Conservation (phyloP, 768 basidiomycete genomes). For the Omphalotus guepiniiformis region DNA sequence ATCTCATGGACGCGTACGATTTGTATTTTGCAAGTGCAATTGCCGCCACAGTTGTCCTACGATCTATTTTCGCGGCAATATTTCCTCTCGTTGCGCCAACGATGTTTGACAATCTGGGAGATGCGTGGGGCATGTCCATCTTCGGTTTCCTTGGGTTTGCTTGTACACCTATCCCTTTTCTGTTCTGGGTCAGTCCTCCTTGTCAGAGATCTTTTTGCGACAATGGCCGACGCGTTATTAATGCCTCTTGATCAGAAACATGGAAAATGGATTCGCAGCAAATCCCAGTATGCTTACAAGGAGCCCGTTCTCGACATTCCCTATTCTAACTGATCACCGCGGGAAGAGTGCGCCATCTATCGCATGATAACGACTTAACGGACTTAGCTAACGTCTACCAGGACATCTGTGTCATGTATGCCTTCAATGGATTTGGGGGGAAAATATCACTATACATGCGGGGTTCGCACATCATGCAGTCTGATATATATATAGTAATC, state of each 20-base stretch:
- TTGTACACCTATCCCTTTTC: conserved; percentile 52
- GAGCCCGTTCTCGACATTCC: too few relatives aligned
- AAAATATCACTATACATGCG: too few relatives aligned
- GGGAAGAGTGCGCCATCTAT: too few relatives aligned
- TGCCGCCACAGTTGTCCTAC: conserved; percentile 63
- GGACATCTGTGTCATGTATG: too few relatives aligned
- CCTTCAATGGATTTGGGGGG: too few relatives aligned
- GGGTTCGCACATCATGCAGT: too few relatives aligned
- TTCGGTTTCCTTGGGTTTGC: conserved; percentile 47
- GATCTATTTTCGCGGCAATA: conserved; percentile 56
- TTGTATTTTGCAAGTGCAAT: conserved; percentile 66
- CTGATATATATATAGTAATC: too few relatives aligned
- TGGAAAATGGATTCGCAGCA: conserved; percentile 38
- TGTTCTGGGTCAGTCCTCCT: conserved; percentile 45
- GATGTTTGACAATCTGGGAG: conserved; percentile 50
- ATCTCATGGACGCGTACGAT: conserved; percentile 69
- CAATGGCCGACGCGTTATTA: neutral
- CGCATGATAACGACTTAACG: too few relatives aligned
- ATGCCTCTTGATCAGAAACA: conserved; percentile 36
- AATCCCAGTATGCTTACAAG: conserved; percentile 37
- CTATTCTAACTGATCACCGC: too few relatives aligned
- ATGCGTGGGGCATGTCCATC: conserved; percentile 50
- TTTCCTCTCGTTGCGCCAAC: conserved; percentile 57
- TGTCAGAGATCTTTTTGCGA: neutral
- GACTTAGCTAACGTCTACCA: too few relatives aligned